Conservation (phyloP, 2,329 filamentous ascomycete genomes). For the Xylaria sp. region DNA sequence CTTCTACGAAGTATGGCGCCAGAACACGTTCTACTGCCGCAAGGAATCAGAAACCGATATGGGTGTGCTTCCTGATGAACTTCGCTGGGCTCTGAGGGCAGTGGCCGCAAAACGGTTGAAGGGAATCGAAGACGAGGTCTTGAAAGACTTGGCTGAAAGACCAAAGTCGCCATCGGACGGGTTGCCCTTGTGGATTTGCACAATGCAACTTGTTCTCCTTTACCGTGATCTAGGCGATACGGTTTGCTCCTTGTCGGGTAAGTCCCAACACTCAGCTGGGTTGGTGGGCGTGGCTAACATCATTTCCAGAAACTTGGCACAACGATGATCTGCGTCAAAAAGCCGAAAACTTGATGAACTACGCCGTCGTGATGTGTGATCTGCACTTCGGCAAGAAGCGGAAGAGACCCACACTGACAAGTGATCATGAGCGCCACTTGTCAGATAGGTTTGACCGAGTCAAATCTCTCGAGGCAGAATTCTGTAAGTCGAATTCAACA, state of each 20-base stretch:
- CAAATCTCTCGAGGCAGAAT: constrained; percentile 21
- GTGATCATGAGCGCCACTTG: constrained; percentile 17
- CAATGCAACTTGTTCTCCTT: constrained; percentile 47
- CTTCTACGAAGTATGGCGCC: constrained; percentile 47
- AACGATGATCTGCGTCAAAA: constrained; percentile 15
- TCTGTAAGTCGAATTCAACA: constrained; percentile 22
- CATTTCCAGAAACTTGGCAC: constrained; percentile 11
- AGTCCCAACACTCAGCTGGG: background rate
- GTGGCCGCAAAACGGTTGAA: constrained; percentile 27
- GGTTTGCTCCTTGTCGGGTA: constrained; percentile 22
- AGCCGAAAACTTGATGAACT: constrained; percentile 23
- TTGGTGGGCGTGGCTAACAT: constrained; percentile 15
- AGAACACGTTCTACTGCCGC: constrained; percentile 38
- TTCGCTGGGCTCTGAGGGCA: constrained; percentile 25
- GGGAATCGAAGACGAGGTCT: constrained; percentile 26
- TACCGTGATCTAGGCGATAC: constrained; percentile 39
- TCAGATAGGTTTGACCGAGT: constrained; percentile 22
- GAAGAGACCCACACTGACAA: constrained; percentile 23
- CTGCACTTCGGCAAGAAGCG: constrained; percentile 29
- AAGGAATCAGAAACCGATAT: constrained; percentile 8
- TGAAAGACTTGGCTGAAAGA: constrained; percentile 17
- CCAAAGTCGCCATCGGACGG: constrained; percentile 23
- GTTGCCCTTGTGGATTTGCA: constrained; percentile 43
- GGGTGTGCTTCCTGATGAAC: constrained; percentile 36
- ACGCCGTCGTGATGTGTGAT: constrained; percentile 30